These are phyloP conservation scores for Arabis hirsuta DNA, from an alignment of 345 rosid genomes.

Conservation along the genomic window DNA sequence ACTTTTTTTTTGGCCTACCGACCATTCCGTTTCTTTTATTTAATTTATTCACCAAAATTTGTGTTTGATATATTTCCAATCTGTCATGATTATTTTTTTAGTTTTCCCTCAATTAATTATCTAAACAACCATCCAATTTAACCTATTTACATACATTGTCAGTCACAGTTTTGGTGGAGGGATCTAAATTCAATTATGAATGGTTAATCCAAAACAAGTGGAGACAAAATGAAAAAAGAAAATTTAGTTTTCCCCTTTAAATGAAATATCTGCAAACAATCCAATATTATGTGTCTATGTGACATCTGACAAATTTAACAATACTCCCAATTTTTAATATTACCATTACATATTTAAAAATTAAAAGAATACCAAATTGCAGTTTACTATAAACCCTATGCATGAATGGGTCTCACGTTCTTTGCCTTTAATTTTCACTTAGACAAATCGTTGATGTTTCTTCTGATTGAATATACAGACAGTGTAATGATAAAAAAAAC, in stretches of 20 bases:
- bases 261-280: slow-evolving; percentile 1
- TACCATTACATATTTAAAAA: background rate
- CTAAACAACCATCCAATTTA: background rate
- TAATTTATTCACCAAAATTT: background rate
- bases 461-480: background rate
- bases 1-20: background rate
- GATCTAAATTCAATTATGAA: background rate
- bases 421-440: slow-evolving; percentile 7
- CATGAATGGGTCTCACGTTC: slow-evolving; percentile 22
- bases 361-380: background rate
- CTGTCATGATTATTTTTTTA: background rate
- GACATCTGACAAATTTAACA: background rate
- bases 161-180: background rate
- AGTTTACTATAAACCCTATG: background rate
- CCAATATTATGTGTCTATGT: background rate
- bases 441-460: background rate
- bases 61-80: background rate
- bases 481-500: slow-evolving; percentile 9
- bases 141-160: background rate
- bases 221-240: no score
- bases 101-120: background rate
- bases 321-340: background rate
- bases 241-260: background rate
- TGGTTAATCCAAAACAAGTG: background rate
- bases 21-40: background rate